Base-by-base conservation (phyloP, 345 rosid species). In the Gossypium turneri region DNA sequence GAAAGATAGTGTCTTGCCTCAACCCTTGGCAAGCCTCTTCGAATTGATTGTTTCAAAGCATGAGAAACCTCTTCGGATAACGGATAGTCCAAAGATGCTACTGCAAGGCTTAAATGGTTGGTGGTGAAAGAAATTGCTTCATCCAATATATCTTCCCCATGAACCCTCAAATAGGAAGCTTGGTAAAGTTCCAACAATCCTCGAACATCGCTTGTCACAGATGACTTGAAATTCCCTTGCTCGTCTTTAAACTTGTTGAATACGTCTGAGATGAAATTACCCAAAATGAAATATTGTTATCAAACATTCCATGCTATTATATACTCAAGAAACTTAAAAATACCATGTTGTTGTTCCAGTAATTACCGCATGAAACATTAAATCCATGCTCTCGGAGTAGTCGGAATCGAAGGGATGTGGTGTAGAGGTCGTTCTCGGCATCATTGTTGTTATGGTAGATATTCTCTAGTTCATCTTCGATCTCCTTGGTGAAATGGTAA, bases 151-250 rank as follows among this genome's bases (percentile, higher is more conserved):
- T 48, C 64, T 10, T 82, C 87, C 3, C 75, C 77, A 12, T 16
- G 79, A 19, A 76, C 53, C 48, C 78, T 47, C 9, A 81, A 5
- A 48, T 67, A 53, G 15, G 85, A 70, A 41, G 84, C 86, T 58
- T 82, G 79, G 47, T 53, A 79, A 44, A 85, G 65, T 55, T 79
- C 63, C 25, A 85, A 11, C 58, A 85, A 27, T 3, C 80, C 86
- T 19, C 34, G 19, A 7, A 77, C 25, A 19, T 85, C 75, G 0
- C 13, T 29, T 0, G 13, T 41, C 1, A 83, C 2, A 1, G 43
- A 20, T 69, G 71, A 27, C 70, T 72, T 57, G 29, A 85, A 82
- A 1, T 67, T 75, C 3, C 83, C 86, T 27, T 60, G 45, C 1
- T 4, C 41, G 8, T 77, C 79, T 78, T 55, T 80, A 13, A 82